Base-by-base conservation (phyloP, 2,329 filamentous ascomycete species). In the Cladosporium sp. region DNA sequence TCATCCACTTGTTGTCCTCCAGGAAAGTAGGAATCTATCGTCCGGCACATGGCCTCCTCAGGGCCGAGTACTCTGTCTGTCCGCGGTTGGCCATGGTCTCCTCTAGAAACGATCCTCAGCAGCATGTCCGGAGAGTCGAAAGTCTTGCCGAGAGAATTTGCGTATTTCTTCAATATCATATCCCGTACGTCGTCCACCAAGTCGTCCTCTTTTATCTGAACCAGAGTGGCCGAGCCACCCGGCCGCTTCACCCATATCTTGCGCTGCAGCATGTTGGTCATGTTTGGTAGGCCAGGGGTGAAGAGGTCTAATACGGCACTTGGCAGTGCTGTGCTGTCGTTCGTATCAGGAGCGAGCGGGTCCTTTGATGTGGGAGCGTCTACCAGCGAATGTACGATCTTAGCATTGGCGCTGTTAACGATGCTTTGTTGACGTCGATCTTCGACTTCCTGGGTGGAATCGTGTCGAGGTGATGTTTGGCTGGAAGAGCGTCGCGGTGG, bases 181-280 rank as follows among this genome's bases (percentile, higher is more conserved):
- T 97, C 95, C 72, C 94, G 90, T 67, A 97, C 89, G 79, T 97
- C 94, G 77, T 99, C 95, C 65, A 98, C 93, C 72, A 98, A 81
- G 75, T 97, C 93, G 73, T 96, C 92, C 73, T 96, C 91, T 71
- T 88, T 85, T 72, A 96, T 91, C 67, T 90, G 88, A 64, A 99
- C 90, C 73, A 95, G 84, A 16, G 95, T 99, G 46, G 94, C 88
- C 65, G 94, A 97, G 66, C 89, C 91, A 69, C 89, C 86, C 23
- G 91, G 91, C 73, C 94, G 86, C 82, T 91, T 95, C 76, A 98
- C 94, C 95, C 95, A 99, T 72, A 98, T 89, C 83, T 96, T 97
- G 76, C 92, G 86, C 65, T 85, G 87, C 70, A 86, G 26, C 65
- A 63, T 58, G 16, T 8, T 49, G 36, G 65, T 32, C 59, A 69